Evolutionary conservation across 768 basidiomycete species (phyloP).

Genomic region (Termitomyces sp.): DNA sequence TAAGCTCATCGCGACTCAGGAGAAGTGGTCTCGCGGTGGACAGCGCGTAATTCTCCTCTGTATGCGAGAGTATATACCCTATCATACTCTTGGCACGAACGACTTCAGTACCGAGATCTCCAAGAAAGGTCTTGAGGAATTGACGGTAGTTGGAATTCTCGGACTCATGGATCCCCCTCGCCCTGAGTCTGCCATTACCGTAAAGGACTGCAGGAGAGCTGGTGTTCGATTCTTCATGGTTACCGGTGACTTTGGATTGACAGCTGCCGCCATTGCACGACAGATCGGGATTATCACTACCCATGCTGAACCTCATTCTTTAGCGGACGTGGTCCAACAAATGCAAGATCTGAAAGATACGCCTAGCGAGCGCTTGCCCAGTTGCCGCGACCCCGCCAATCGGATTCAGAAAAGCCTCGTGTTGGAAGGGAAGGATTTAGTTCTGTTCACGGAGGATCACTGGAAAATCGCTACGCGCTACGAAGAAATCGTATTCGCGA

Average conservation of each 20-base stretch:
- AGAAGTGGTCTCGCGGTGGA: constrained; percentile 38
- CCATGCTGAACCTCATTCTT: constrained; percentile 13
- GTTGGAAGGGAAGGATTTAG: constrained; percentile 37
- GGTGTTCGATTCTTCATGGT: constrained; percentile 54
- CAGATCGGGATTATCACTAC: constrained; percentile 37
- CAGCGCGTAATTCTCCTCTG: constrained; percentile 49
- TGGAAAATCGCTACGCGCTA: constrained; percentile 34
- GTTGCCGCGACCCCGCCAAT: constrained; percentile 17
- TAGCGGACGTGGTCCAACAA: not conserved
- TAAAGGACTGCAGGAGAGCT: constrained; percentile 40
- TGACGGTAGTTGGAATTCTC: constrained; percentile 44
- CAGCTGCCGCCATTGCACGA: constrained; percentile 43
- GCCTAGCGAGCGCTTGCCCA: not conserved
- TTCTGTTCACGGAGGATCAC: constrained; percentile 25
- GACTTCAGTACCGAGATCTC: constrained; percentile 28
- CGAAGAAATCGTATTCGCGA: constrained; percentile 42
- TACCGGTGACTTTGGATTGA: constrained; percentile 49
- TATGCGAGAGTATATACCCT: constrained; percentile 19
- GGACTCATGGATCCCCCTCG: constrained; percentile 53
- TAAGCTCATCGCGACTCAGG: constrained; percentile 22
- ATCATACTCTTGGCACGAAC: constrained; percentile 10
- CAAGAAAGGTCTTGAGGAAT: constrained; percentile 27
- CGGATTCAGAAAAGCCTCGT: constrained; percentile 29
- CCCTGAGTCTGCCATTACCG: constrained; percentile 38
- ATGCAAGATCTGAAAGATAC: not conserved